Evolutionary conservation across 768 basidiomycete species (phyloP).

Genomic region (Kwoniella europaea): DNA sequence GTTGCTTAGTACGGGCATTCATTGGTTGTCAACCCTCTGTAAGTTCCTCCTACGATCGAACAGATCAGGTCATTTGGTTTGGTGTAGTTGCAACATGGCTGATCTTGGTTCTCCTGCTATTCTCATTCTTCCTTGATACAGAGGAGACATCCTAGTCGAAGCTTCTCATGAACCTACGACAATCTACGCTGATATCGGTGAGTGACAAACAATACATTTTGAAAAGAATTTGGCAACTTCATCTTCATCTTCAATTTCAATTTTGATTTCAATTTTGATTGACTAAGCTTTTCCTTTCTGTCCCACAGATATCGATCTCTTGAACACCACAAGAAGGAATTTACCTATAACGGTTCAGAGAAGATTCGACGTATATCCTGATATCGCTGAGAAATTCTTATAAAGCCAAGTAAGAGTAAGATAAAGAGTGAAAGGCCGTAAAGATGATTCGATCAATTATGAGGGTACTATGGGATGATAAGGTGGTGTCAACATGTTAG

Average conservation of each 20-base stretch:
- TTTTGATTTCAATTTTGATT: too few relatives aligned
- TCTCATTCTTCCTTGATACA: slow-evolving; percentile 50
- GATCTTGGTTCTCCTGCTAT: too few relatives aligned
- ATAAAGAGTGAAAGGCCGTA: background rate
- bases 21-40: slow-evolving; percentile 89
- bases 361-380: slow-evolving; percentile 88
- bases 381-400: slow-evolving; percentile 61
- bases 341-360: slow-evolving; percentile 92
- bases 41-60: slow-evolving; percentile 51
- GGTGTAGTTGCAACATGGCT: too few relatives aligned
- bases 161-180: slow-evolving; percentile 80
- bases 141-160: slow-evolving; percentile 75
- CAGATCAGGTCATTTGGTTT: too few relatives aligned
- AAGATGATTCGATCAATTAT: too few relatives aligned
- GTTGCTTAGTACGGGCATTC: slow-evolving; percentile 66
- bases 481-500: too few relatives aligned
- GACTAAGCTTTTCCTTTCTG: background rate
- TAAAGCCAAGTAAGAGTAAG: background rate
- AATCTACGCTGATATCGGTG: slow-evolving; percentile 79
- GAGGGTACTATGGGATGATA: too few relatives aligned
- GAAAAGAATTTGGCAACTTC: too few relatives aligned
- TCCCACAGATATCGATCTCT: slow-evolving; percentile 65
- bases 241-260: background rate
- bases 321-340: slow-evolving; percentile 72
- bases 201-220: slow-evolving; percentile 48